These are phyloP conservation scores for Penicillium subrubescens DNA, from an alignment of 495 filamentous ascomycete genomes.

Conservation along the genomic window DNA sequence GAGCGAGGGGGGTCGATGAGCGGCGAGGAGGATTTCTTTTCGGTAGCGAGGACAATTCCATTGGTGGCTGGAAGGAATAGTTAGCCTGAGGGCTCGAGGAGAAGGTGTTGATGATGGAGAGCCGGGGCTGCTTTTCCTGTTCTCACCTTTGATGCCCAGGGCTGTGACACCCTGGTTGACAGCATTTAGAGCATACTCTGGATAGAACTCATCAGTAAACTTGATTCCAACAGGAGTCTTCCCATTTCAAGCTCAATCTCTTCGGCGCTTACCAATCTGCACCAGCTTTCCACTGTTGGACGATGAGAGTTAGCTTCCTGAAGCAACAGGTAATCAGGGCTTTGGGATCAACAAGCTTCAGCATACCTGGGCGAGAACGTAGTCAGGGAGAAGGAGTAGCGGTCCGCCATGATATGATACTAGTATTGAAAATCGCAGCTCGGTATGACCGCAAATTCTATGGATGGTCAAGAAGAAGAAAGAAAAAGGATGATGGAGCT, in stretches of 20 bases:
- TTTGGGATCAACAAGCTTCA: constrained; percentile 26
- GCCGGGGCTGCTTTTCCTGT: background rate
- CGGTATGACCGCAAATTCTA: background rate
- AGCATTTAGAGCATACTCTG: constrained; percentile 98
- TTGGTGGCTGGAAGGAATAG: constrained; percentile 73
- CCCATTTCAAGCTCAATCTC: background rate
- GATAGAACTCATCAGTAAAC: constrained; percentile 18
- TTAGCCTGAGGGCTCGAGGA: constrained; percentile 2
- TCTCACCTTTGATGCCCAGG: constrained; percentile 91
- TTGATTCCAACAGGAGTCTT: background rate
- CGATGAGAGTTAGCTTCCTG: constrained; percentile 46
- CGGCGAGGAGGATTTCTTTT: constrained; percentile 98
- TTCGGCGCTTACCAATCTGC: constrained; percentile 56
- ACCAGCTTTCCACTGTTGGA: constrained; percentile 83
- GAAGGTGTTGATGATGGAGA: background rate
- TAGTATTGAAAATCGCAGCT: constrained; percentile 9
- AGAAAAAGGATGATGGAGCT: constrained; percentile 10
- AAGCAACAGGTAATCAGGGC: constrained; percentile 2
- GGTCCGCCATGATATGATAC: constrained; percentile 76
- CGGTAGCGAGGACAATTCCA: constrained; percentile 97
- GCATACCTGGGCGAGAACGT: constrained; percentile 98
- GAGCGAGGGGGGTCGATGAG: constrained; percentile 92
- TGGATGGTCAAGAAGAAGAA: constrained; percentile 18
- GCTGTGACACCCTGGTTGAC: constrained; percentile 99
- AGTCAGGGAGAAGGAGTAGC: constrained; percentile 99